Evolutionary conservation across 176 grass and related monocot genomes (phyloP), one percentile per base, ranked within the genome.

Genomic region (Musa schizocarpa): DNA sequence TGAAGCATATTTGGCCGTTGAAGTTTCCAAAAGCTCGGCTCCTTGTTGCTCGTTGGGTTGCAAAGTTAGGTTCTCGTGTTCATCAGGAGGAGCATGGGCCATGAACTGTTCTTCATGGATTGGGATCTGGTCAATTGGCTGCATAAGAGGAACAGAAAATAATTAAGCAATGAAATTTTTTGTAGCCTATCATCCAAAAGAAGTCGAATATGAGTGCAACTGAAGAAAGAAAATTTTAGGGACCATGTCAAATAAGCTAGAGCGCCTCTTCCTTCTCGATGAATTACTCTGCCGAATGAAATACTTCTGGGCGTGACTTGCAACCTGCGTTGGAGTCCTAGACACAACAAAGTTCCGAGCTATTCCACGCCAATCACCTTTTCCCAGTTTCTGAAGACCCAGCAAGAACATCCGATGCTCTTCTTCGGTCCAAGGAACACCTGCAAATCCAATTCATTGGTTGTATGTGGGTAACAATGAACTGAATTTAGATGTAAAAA

Each of bases 231-330:
- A 87, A 82, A 73, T 87, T 83, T 93, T 81, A 23, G 87, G 81
- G 10, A 93, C 81, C 90, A 97, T 93, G 75, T 97, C 93, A 80
- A 97, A 93, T 65, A 97, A 79, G 80, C 93, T 97, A 57, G 90
- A 87, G 50, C 93, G 88, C 9, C 90, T 88, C 86, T 97, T 97
- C 53, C 90, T 75, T 65, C 87, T 92, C 13, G 87, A 88, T 49
- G 86, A 81, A 68, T 97, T 97, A 76, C 79, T 87, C 76, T 88
- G 93, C 71, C 93, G 85, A 50, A 97, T 88, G 56, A 97, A 97
- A 63, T 97, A 90, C 75, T 93, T 97, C 73, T 97, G 90, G 63
- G 93, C 93, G 85, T 97, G 93, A 77, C 93, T 97, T 64, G 93
- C 93, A 54, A 97, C 93, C 72, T 97, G 93, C 78, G 93, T 97